Conservation (phyloP, 192 early-diverging fungal genomes). For the Backusella tarrabulga region DNA sequence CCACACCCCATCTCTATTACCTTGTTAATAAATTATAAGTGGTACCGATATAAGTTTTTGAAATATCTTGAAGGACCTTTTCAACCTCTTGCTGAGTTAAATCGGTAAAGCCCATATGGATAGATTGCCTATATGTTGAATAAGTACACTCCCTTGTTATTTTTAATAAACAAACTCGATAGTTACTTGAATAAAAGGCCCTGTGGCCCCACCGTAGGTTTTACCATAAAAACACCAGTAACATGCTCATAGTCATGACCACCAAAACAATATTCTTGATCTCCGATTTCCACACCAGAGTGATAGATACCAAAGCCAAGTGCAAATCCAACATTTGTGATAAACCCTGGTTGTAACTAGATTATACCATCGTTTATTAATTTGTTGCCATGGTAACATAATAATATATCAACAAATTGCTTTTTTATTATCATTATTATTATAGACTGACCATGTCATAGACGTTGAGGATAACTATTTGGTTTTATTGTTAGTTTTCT, state of each 20-base stretch:
- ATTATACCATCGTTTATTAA: neutral
- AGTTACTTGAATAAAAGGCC: conserved; percentile 24
- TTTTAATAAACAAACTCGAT: neutral
- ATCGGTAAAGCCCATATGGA: conserved; percentile 32
- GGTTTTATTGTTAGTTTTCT: neutral
- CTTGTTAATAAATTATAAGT: conserved; percentile 31
- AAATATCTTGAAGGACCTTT: conserved; percentile 6
- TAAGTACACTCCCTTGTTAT: neutral
- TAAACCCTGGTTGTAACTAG: conserved; percentile 25
- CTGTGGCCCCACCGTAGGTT: conserved; percentile 29
- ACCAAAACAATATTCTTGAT: conserved; percentile 37
- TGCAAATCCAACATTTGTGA: conserved; percentile 26
- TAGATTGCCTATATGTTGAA: conserved; percentile 14
- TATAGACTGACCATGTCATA: conserved; percentile 30
- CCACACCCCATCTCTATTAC: conserved; percentile 1
- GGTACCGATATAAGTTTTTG: conserved; percentile 16
- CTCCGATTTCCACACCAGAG: conserved; percentile 32
- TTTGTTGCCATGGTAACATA: neutral
- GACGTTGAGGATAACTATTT: conserved; percentile 16
- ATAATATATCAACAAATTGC: neutral
- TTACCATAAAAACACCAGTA: conserved; percentile 36
- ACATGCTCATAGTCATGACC: conserved; percentile 30
- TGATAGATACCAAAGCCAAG: conserved; percentile 34
- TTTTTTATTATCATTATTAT: neutral
- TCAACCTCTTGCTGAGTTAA: conserved; percentile 12